These are phyloP conservation scores for Exophiala bonariae DNA, from an alignment of 2,329 filamentous ascomycete genomes.

Conservation along the genomic window DNA sequence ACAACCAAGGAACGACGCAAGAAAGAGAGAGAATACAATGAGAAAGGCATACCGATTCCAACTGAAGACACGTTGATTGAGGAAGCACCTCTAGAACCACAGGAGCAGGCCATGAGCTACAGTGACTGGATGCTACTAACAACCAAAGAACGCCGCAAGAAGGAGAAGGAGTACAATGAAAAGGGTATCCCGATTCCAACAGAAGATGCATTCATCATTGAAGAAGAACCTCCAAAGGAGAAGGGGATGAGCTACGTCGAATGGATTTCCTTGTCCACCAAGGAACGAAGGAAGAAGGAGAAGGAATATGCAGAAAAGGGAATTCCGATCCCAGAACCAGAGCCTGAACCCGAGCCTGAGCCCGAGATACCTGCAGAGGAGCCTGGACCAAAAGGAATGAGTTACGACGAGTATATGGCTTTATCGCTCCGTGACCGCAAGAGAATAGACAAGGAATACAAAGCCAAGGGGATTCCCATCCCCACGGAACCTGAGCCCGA, in stretches of 20 bases:
- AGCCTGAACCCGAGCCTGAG: slow-evolving; percentile 16
- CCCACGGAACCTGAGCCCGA: slow-evolving; percentile 35
- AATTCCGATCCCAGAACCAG: slow-evolving; percentile 17
- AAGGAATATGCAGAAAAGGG: slow-evolving; percentile 22
- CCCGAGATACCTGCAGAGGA: slow-evolving; percentile 31
- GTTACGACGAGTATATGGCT: slow-evolving; percentile 22
- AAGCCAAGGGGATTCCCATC: slow-evolving; percentile 33
- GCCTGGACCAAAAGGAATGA: slow-evolving; percentile 33
- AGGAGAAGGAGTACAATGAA: slow-evolving; percentile 52
- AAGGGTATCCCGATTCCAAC: slow-evolving; percentile 24
- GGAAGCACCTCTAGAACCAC: slow-evolving; percentile 27
- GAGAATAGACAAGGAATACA: slow-evolving; percentile 51
- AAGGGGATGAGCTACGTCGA: neutral
- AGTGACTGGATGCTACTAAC: slow-evolving; percentile 23
- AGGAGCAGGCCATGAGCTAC: slow-evolving; percentile 33
- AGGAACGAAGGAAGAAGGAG: slow-evolving; percentile 38
- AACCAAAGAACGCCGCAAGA: slow-evolving; percentile 37
- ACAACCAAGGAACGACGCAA: slow-evolving; percentile 33
- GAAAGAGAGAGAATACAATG: slow-evolving; percentile 31
- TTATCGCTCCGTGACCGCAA: slow-evolving; percentile 33
- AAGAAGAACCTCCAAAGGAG: slow-evolving; percentile 1
- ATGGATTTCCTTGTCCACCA: slow-evolving; percentile 4
- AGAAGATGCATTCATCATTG: neutral
- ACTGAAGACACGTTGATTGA: slow-evolving; percentile 15
- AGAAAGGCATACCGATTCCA: slow-evolving; percentile 11